phyloP scores from a whole-genome alignment of 2,329 filamentous ascomycete species.

The Botryotinia globosa region DNA sequence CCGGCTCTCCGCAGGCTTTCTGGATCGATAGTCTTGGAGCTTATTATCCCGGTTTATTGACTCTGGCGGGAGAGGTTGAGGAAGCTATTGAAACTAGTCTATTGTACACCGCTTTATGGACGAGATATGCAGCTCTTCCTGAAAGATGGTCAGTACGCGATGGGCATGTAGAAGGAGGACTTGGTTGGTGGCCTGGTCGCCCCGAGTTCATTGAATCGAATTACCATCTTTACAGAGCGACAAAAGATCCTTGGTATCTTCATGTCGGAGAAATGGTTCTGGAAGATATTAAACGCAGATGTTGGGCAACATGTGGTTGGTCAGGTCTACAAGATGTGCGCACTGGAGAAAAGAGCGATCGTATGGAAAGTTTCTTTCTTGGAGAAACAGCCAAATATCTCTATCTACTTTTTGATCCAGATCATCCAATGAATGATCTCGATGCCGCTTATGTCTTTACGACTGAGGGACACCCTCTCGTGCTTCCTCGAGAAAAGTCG shows the following conservation, averaged over 20 bases:
- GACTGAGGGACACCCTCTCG: conserved; percentile 89
- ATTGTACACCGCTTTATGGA: conserved; percentile 91
- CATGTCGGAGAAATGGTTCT: conserved; percentile 95
- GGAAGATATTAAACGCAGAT: conserved; percentile 80
- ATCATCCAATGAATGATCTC: conserved; percentile 81
- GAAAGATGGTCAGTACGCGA: conserved; percentile 90
- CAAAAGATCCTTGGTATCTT: conserved; percentile 92
- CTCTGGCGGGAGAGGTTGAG: conserved; percentile 82
- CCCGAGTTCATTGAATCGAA: conserved; percentile 97
- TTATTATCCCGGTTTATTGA: conserved; percentile 87
- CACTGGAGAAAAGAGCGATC: conserved; percentile 81
- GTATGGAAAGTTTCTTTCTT: conserved; percentile 98
- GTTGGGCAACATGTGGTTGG: conserved; percentile 91
- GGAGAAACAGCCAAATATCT: conserved; percentile 96
- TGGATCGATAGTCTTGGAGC: conserved; percentile 97
- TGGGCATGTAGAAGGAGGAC: conserved; percentile 77
- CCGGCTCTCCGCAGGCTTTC: conserved; percentile 81
- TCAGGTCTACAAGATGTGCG: conserved; percentile 81
- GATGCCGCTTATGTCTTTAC: conserved; percentile 91
- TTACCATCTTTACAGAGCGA: conserved; percentile 92
- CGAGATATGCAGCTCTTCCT: conserved; percentile 86
- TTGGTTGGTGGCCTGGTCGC: conserved; percentile 92
- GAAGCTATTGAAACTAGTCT: conserved; percentile 89
- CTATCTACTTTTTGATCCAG: conserved; percentile 82
- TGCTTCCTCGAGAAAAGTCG: conserved; percentile 62